These are phyloP conservation scores for Penicillium cinerascens DNA, from an alignment of 495 filamentous ascomycete species.

Conservation along the genomic window DNA sequence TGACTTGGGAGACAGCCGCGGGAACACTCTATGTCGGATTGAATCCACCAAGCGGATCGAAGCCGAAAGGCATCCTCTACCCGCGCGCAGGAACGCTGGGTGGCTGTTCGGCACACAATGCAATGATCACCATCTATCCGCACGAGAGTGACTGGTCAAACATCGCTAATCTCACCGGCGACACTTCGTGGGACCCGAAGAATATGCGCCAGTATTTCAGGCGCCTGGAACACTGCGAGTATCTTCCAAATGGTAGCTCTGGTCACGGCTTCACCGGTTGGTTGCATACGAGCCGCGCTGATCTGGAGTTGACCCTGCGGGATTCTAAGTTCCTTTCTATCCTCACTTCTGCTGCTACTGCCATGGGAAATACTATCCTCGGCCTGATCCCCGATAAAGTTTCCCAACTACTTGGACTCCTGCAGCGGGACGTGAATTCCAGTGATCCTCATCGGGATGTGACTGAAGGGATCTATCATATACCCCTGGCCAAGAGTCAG, in stretches of 20 bases:
- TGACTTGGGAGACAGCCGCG: constrained; percentile 39
- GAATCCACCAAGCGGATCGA: too few species aligned
- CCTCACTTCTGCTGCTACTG: constrained; percentile 47
- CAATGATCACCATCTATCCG: constrained; percentile 41
- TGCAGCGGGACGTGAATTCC: too few species aligned
- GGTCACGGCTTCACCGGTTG: constrained; percentile 61
- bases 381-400: too few species aligned
- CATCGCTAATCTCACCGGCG: constrained; percentile 41
- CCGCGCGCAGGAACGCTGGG: constrained; percentile 47
- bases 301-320: constrained; percentile 43
- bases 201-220: constrained; percentile 47
- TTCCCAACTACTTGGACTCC: too few species aligned
- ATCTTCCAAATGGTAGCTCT: constrained; percentile 33
- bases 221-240: constrained; percentile 52
- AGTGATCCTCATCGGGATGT: too few species aligned
- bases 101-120: constrained; percentile 47
- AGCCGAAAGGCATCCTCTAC: constrained; percentile 39
- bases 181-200: constrained; percentile 37
- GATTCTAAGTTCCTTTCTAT: constrained; percentile 52
- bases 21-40: constrained; percentile 6
- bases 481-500: constrained; percentile 40
- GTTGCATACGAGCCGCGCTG: constrained; percentile 48
- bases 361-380: constrained; percentile 9
- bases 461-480: constrained; percentile 33
- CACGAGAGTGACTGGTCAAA: constrained; percentile 47